phyloP scores from a whole-genome alignment of 2,329 filamentous ascomycete species.

The Fusarium globosum region DNA sequence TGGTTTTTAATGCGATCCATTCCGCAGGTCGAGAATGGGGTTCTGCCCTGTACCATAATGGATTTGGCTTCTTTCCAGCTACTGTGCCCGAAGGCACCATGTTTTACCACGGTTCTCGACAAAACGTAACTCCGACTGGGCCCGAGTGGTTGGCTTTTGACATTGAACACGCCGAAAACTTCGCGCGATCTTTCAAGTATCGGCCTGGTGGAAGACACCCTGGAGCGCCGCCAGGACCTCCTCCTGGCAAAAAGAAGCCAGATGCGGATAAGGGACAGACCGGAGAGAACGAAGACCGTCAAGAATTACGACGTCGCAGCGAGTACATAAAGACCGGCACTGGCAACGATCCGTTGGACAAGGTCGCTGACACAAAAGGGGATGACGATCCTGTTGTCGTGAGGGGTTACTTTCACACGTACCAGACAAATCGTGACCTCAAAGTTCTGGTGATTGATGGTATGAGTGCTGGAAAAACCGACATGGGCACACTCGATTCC shows the following conservation, averaged over 20 bases:
- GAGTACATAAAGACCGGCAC: background rate
- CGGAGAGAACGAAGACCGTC: background rate
- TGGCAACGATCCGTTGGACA: background rate
- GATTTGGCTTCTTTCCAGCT: conserved; percentile 76
- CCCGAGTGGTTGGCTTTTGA: conserved; percentile 83
- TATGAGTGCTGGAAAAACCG: conserved; percentile 73
- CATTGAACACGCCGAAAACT: conserved; percentile 76
- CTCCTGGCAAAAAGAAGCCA: background rate
- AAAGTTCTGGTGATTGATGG: conserved; percentile 77
- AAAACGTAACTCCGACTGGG: conserved; percentile 58
- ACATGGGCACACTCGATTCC: conserved; percentile 73
- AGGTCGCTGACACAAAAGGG: conserved; percentile 6
- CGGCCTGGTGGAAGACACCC: background rate
- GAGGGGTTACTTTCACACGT: conserved; percentile 74
- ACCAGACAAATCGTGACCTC: conserved; percentile 67
- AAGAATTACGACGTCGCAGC: conserved; percentile 23
- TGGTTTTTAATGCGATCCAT: conserved; percentile 79
- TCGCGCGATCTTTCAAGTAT: conserved; percentile 57
- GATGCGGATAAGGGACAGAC: background rate
- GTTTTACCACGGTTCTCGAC: conserved; percentile 72
- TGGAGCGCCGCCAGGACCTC: background rate
- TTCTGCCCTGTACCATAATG: conserved; percentile 78
- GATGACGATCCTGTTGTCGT: conserved; percentile 8
- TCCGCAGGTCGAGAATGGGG: conserved; percentile 80
- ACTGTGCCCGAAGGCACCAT: conserved; percentile 72